Evolutionary conservation across 768 basidiomycete genomes (phyloP).

Genomic region (Lentinula guzmanii): DNA sequence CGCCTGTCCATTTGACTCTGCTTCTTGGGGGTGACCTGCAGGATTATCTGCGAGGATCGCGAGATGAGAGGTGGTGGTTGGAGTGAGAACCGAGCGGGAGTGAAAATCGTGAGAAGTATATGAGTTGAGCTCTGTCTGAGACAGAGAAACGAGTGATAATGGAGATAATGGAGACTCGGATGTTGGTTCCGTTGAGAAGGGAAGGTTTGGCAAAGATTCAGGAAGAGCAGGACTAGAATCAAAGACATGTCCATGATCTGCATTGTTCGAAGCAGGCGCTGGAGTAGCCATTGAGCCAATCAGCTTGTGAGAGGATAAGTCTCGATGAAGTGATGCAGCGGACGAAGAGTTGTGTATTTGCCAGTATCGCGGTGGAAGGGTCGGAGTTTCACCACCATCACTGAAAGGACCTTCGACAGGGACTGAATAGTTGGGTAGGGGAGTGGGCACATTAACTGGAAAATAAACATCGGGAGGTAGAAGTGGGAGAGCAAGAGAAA

Average conservation of each 20-base stretch:
- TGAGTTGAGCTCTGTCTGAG: not conserved
- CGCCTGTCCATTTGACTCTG: not conserved
- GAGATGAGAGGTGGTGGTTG: not conserved
- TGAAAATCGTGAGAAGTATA: not conserved
- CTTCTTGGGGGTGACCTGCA: not conserved
- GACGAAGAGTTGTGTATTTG: not conserved
- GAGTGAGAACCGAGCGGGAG: not conserved
- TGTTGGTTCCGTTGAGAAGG: not conserved
- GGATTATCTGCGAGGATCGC: not conserved
- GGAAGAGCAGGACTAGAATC: not conserved
- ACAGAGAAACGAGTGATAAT: not conserved
- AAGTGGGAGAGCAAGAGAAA: not conserved
- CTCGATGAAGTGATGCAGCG: not conserved
- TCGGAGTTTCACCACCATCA: not conserved
- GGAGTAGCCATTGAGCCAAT: not conserved
- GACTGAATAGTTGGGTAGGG: not conserved
- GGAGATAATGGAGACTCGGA: not conserved
- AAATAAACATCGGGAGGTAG: not conserved
- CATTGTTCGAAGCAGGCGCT: not conserved
- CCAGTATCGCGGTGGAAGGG: not conserved
- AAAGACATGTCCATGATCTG: not conserved
- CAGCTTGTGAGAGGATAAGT: not conserved
- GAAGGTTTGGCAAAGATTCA: not conserved
- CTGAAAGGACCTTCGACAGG: not conserved
- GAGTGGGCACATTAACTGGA: not conserved